These are phyloP conservation scores for Talaromyces borbonicus DNA, from an alignment of 495 filamentous ascomycete genomes.

Conservation along the genomic window DNA sequence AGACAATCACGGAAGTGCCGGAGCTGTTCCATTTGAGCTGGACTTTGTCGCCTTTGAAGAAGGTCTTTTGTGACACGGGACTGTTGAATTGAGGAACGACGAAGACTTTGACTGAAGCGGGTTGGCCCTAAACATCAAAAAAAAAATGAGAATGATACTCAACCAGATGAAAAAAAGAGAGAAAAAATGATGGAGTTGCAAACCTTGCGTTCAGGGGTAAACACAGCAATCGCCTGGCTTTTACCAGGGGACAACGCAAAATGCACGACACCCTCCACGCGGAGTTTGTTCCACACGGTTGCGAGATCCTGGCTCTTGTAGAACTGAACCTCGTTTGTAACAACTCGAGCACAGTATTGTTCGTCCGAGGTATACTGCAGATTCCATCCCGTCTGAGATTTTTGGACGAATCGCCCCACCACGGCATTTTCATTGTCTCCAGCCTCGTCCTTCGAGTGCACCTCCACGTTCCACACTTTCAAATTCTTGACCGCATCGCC, in stretches of 20 bases:
- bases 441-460: conserved; percentile 38
- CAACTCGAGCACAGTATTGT: conserved; percentile 78
- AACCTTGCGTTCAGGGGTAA: conserved; percentile 91
- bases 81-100: conserved; percentile 74
- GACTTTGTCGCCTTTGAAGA: conserved; percentile 98
- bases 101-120: conserved; percentile 87
- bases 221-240: conserved; percentile 83
- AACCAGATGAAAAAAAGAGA: too few species aligned
- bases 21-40: conserved; percentile 94
- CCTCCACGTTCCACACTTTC: conserved; percentile 83
- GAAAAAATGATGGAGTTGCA: too few species aligned
- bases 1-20: conserved; percentile 83
- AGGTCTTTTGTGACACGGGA: conserved; percentile 90
- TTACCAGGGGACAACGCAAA: conserved; percentile 85
- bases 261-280: conserved; percentile 80
- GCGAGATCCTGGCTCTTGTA: conserved; percentile 76
- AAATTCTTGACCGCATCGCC: conserved; percentile 91
- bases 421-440: conserved; percentile 50
- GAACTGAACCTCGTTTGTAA: conserved; percentile 97
- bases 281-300: conserved; percentile 90
- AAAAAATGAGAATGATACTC: background rate
- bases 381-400: conserved; percentile 92
- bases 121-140: conserved; percentile 54
- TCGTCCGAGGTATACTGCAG: conserved; percentile 94
- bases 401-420: conserved; percentile 88